Conservation (phyloP, 2,329 filamentous ascomycete species). For the Botrytis aclada region DNA sequence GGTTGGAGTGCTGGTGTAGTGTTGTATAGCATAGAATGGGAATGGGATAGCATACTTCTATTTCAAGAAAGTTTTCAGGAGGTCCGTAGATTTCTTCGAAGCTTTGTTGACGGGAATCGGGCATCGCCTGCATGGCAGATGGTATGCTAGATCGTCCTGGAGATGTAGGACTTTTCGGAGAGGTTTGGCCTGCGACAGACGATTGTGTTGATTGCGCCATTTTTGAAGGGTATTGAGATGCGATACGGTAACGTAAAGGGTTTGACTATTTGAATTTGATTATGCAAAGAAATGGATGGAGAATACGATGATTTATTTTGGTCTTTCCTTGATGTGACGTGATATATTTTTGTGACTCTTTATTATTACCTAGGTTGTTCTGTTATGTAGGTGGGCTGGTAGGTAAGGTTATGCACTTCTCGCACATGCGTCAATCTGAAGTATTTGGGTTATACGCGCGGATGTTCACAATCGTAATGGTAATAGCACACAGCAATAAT, state of each 20-base stretch:
- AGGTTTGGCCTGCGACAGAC: conserved; percentile 2
- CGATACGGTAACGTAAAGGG: too few species aligned
- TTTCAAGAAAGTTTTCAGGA: conserved; percentile 98
- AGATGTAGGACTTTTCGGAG: conserved; percentile 15
- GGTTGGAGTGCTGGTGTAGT: conserved; percentile 14
- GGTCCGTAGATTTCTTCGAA: conserved; percentile 99
- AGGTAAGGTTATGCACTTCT: background rate
- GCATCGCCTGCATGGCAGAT: conserved; percentile 58
- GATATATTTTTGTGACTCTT: background rate
- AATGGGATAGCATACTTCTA: conserved; percentile 64
- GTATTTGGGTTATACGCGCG: background rate
- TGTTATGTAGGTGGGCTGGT: background rate
- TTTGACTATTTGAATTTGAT: background rate
- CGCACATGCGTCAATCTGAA: background rate
- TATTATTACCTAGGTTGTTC: background rate
- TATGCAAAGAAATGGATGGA: background rate
- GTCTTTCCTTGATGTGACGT: background rate
- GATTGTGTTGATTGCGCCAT: conserved; percentile 15
- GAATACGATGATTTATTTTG: background rate
- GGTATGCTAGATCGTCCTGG: conserved; percentile 14
- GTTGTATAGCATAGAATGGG: conserved; percentile 15
- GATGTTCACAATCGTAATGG: background rate
- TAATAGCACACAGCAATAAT: background rate
- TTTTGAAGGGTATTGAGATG: background rate
- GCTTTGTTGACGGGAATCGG: conserved; percentile 79